These are phyloP conservation scores for Colletotrichum lindemuthianum DNA, from an alignment of 2,329 filamentous ascomycete species.

Conservation along the genomic window DNA sequence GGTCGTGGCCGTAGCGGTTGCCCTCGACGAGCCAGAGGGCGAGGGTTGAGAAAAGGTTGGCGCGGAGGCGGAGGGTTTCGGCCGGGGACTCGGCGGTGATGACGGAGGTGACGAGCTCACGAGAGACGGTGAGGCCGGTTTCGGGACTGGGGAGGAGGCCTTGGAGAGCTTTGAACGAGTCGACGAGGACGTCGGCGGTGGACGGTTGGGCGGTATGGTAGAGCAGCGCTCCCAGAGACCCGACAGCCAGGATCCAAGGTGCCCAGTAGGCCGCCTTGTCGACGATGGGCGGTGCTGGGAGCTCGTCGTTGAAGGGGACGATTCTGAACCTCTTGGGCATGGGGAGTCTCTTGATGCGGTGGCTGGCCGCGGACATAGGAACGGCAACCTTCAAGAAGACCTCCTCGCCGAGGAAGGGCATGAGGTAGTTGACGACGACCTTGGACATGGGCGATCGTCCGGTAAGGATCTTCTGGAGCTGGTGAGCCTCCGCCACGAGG, in stretches of 20 bases:
- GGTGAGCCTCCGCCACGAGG: slow-evolving; percentile 9
- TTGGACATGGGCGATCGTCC: slow-evolving; percentile 18
- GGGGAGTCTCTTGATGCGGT: slow-evolving; percentile 10
- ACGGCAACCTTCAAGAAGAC: background rate
- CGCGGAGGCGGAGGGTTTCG: slow-evolving; percentile 8
- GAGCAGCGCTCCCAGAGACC: background rate
- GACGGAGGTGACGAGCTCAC: background rate
- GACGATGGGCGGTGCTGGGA: background rate
- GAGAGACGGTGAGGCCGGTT: background rate
- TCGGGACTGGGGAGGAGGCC: background rate
- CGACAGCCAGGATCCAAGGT: background rate
- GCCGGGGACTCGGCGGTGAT: background rate
- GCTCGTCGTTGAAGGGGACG: slow-evolving; percentile 19
- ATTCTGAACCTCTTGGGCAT: background rate
- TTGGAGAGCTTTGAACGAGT: background rate
- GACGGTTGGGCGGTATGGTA: background rate
- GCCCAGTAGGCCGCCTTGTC: slow-evolving; percentile 1
- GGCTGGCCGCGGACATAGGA: slow-evolving; percentile 14
- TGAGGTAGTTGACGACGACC: background rate
- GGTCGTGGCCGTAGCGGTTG: background rate
- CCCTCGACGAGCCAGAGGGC: slow-evolving; percentile 14
- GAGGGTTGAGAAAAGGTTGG: slow-evolving; percentile 9
- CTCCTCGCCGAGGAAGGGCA: slow-evolving; percentile 15
- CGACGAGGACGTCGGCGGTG: background rate
- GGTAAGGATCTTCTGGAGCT: slow-evolving; percentile 18